A percentile compares a stretch with the other conserved stretches of the same genome.
Evolutionary conservation across 306 rosid species (phyloP).

Genomic region (Dalbergia cochinchinensis): DNA sequence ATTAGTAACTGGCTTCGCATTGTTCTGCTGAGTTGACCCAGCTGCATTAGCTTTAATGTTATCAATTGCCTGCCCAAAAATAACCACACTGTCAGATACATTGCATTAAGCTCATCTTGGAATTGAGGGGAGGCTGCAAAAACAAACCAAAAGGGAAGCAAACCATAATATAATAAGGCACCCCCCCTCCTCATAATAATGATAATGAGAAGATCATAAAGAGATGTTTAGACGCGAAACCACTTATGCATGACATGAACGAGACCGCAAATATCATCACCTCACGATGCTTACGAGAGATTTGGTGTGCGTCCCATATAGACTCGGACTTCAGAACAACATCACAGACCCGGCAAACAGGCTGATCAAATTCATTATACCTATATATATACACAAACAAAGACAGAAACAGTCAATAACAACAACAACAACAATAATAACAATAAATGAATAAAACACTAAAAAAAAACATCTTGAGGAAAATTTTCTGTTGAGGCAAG

Average conservation of each 20-base stretch:
- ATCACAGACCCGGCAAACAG: constrained; percentile 86
- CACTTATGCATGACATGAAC: neutral
- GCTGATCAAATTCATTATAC: constrained; percentile 86
- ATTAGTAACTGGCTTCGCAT: constrained; percentile 55
- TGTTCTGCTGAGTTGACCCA: constrained; percentile 58
- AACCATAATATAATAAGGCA: neutral
- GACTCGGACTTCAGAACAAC: constrained; percentile 78
- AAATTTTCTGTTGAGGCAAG: neutral
- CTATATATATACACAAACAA: constrained; percentile 50
- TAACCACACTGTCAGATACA: constrained; percentile 34
- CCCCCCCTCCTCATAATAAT: neutral
- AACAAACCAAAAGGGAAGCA: constrained; percentile 30
- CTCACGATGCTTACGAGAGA: constrained; percentile 91
- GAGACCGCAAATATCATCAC: constrained; percentile 55
- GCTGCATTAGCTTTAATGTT: constrained; percentile 78
- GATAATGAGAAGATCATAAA: neutral
- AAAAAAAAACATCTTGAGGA: constrained; percentile 15
- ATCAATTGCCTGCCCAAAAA: constrained; percentile 65
- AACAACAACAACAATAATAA: neutral
- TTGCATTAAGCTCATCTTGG: constrained; percentile 18
- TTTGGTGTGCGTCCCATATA: constrained; percentile 84
- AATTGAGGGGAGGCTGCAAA: neutral
- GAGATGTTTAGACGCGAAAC: neutral
- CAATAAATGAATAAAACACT: neutral
- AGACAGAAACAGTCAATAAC: constrained; percentile 18